Conservation (phyloP, 2,329 filamentous ascomycete genomes). For the Colletotrichum musicola region DNA sequence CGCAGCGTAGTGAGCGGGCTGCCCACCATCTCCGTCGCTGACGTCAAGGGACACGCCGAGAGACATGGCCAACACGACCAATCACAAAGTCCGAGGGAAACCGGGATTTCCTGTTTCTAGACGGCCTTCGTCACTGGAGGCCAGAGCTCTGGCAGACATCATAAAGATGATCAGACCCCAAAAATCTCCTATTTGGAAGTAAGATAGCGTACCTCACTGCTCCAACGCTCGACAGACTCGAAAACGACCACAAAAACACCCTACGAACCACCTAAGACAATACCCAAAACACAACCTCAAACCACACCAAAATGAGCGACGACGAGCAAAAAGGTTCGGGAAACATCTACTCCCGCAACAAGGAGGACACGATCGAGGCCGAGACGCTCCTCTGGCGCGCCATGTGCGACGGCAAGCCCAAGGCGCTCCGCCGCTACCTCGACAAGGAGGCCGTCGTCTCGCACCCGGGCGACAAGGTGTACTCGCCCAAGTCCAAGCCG, state of each 20-base stretch:
- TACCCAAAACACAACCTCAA: background rate
- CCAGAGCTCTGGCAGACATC: conserved; percentile 33
- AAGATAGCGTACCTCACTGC: background rate
- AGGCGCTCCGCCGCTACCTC: conserved; percentile 49
- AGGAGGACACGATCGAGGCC: conserved; percentile 51
- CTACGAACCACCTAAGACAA: background rate
- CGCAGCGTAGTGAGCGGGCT: conserved; percentile 8
- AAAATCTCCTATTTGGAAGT: background rate
- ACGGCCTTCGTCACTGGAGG: conserved; percentile 32
- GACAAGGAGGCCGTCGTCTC: conserved; percentile 50
- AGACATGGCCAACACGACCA: conserved; percentile 16
- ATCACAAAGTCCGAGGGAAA: conserved; percentile 10
- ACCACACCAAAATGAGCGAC: conserved; percentile 28
- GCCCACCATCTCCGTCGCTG: conserved; percentile 24
- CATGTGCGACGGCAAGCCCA: conserved; percentile 49
- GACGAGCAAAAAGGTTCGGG: conserved; percentile 24
- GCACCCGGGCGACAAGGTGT: conserved; percentile 48
- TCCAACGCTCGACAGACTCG: background rate
- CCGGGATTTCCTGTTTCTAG: conserved; percentile 36
- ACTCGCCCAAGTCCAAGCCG: conserved; percentile 48
- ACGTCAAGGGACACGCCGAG: conserved; percentile 32
- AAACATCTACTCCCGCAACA: conserved; percentile 50
- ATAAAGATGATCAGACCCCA: conserved; percentile 30
- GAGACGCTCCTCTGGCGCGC: conserved; percentile 51
- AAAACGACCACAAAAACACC: background rate